Evolutionary conservation across 345 rosid genomes (phyloP).

Genomic region (Euphorbia lathyris): DNA sequence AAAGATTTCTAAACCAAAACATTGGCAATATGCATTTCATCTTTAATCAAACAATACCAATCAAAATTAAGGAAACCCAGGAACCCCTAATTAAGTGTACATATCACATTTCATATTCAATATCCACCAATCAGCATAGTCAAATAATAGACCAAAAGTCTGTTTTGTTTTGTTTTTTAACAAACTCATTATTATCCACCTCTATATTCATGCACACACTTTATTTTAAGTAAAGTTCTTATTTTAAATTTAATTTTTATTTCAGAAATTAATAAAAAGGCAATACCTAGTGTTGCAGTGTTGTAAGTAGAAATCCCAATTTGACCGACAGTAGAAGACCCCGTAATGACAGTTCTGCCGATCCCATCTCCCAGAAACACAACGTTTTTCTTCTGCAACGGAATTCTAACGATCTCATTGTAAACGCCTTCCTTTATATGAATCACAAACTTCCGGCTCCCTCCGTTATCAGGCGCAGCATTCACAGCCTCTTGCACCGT

Average conservation of each 20-base stretch:
- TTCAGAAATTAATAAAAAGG: too few species aligned
- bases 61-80: neutral
- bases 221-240: neutral
- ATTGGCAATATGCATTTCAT: neutral
- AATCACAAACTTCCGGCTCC: slow-evolving; percentile 46
- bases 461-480: slow-evolving; percentile 57
- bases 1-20: neutral
- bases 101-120: neutral
- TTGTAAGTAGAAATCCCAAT: slow-evolving; percentile 68
- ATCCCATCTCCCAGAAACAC: slow-evolving; percentile 81
- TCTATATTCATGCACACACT: too few species aligned
- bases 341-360: slow-evolving; percentile 86
- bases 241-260: too few species aligned
- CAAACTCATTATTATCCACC: neutral
- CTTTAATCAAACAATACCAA: neutral
- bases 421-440: slow-evolving; percentile 61
- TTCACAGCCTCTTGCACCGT: slow-evolving; percentile 82
- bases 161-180: neutral
- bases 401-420: slow-evolving; percentile 69
- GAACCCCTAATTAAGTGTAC: neutral
- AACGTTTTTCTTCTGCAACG: slow-evolving; percentile 71
- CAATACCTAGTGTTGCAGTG: slow-evolving; percentile 75
- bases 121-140: neutral
- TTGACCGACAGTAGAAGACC: slow-evolving; percentile 48
- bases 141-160: neutral